These are phyloP conservation scores for Alternaria triticimaculans DNA, from an alignment of 2,329 filamentous ascomycete species.

Conservation along the genomic window DNA sequence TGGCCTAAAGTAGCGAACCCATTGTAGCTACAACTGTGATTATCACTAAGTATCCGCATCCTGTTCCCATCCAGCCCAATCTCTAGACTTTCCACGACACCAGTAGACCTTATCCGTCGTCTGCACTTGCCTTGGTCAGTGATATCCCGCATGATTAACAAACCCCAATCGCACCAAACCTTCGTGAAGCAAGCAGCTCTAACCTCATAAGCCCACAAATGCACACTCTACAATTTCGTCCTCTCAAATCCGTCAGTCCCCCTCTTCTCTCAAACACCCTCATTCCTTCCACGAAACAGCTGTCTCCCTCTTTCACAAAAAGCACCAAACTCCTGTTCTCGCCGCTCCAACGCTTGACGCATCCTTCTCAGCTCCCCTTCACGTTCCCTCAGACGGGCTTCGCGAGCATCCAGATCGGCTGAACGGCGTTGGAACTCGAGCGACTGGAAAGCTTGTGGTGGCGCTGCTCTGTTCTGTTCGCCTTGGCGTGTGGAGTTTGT, in stretches of 20 bases:
- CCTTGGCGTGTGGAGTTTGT: background rate
- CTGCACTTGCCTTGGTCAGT: background rate
- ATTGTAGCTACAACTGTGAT: background rate
- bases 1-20: background rate
- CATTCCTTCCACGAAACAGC: background rate
- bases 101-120: background rate
- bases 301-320: background rate
- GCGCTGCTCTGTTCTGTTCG: background rate
- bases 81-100: background rate
- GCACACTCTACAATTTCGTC: rapidly evolving
- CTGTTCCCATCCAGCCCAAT: background rate
- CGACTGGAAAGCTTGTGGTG: background rate
- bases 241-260: rapidly evolving
- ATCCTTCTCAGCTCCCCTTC: background rate
- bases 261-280: background rate
- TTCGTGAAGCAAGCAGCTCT: background rate
- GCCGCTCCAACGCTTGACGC: background rate
- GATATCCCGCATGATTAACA: no score
- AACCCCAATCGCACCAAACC: background rate
- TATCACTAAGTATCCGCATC: background rate
- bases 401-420: background rate
- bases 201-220: background rate
- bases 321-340: background rate
- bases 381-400: background rate
- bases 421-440: background rate